Evolutionary conservation across 495 filamentous ascomycete species (phyloP), one percentile per base, ranked within the genome.

Genomic region (Saxophila tyrrhenica): DNA sequence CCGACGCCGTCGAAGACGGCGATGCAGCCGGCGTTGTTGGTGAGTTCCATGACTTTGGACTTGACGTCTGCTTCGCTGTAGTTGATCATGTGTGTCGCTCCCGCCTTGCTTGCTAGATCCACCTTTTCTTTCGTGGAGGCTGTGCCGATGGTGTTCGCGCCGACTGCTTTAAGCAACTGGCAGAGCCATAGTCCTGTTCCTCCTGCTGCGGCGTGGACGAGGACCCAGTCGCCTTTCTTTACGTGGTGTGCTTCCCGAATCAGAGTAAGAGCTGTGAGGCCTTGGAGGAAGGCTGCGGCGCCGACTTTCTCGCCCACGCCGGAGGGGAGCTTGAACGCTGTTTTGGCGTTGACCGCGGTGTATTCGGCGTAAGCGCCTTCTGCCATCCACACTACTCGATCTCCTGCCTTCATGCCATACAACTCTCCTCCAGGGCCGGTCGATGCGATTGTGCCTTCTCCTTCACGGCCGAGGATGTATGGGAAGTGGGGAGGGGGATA

Each of bases 1-100:
- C 92, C 92, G 17, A 95, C 88, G 19, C 85, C 84, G 67, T 98
- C 92, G 68, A 90, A 95, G 11, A 96, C 83, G 10, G 84, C 89
- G 55, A 73, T 73, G 1, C 88, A 85, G 10, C 92, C 92, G 46
- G 76, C 47, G 10, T 63, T 62, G 0, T 60, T 63, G 44, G 67
- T 70, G 25, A 64, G 52, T 63, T 70, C 63, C 56, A 65, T 51
- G 43, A 72, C 68, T 58, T 63, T 58, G 39, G 39, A 43, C 60
- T 49, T 68, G 51, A 62, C 58, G 47, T 70, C 79, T 55, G 86
- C 84, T 16, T 74, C 72, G 51, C 69, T 71, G 61, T 86, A 91
- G 63, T 89, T 82, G 52, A 96, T 75, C 45, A 86, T 74, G 58
- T 82, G 78, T 57, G 84, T 77, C 13, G 81, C 78, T 0, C 94